Evolutionary conservation across 75 land plant genomes (phyloP).

Genomic region (Cryptomeria japonica): DNA sequence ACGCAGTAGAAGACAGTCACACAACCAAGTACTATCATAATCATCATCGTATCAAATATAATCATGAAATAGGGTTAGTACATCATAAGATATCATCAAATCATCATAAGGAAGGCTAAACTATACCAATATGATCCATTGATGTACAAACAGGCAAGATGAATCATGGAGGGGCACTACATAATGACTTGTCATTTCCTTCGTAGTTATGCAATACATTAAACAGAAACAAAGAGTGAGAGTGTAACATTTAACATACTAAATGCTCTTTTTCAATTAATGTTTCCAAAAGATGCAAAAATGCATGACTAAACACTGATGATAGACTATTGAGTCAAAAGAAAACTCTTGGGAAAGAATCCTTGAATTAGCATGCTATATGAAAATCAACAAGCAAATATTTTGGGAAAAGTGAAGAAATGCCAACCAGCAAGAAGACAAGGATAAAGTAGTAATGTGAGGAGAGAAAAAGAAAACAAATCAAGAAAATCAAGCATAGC

Average conservation of each 20-base stretch:
- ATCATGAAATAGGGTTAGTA: no score
- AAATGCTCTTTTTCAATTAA: not conserved
- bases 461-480: not conserved
- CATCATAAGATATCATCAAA: no score
- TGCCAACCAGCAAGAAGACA: not conserved
- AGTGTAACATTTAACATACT: not conserved
- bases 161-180: no score
- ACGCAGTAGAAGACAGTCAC: no score
- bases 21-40: no score
- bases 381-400: not conserved
- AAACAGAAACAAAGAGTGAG: not conserved
- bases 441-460: not conserved
- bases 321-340: not conserved
- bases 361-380: not conserved
- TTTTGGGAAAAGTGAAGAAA: not conserved
- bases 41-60: no score
- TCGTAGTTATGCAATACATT: not conserved
- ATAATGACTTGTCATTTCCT: not conserved
- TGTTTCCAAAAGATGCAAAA: not conserved
- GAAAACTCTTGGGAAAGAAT: not conserved
- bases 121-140: no score
- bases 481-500: not conserved
- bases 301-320: not conserved
- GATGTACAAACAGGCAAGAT: no score
- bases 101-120: no score